Conservation (phyloP, 805 yeast species). For the Peterozyma toletana region DNA sequence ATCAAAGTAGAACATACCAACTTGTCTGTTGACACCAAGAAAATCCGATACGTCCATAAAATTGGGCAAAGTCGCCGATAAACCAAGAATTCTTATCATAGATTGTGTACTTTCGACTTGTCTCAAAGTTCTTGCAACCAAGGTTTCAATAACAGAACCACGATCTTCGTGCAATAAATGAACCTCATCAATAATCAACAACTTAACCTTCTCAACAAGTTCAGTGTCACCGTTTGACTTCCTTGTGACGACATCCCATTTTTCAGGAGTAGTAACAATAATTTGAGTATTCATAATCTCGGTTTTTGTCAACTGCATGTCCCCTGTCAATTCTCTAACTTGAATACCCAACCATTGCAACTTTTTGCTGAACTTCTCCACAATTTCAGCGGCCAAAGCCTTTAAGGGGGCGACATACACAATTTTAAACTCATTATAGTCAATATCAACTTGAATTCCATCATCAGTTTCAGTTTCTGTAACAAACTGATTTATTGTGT, state of each 20-base stretch:
- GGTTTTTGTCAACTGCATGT: conserved; percentile 81
- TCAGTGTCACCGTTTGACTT: conserved; percentile 87
- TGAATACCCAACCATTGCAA: conserved; percentile 79
- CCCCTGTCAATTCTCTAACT: conserved; percentile 90
- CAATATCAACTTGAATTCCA: conserved; percentile 52
- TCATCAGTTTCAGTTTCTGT: conserved; percentile 42
- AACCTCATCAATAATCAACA: conserved; percentile 91
- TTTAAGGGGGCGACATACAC: conserved; percentile 91
- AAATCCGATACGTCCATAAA: conserved; percentile 92
- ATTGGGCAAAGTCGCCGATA: conserved; percentile 91
- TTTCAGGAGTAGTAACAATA: conserved; percentile 92
- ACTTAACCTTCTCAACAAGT: conserved; percentile 72
- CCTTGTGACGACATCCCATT: conserved; percentile 97
- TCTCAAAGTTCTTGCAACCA: conserved; percentile 88
- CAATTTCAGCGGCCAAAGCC: conserved; percentile 95
- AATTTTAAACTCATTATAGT: conserved; percentile 80
- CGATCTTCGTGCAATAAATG: conserved; percentile 95
- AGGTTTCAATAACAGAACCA: conserved; percentile 94
- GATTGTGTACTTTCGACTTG: conserved; percentile 94
- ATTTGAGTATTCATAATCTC: conserved; percentile 80
- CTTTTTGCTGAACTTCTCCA: conserved; percentile 75
- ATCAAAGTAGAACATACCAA: conserved; percentile 93
- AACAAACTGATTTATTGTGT: conserved; percentile 67
- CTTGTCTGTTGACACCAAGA: conserved; percentile 79
- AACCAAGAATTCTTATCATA: conserved; percentile 88